These are phyloP conservation scores for Xanthoparmelia taractica DNA, from an alignment of 495 filamentous ascomycete genomes.

Conservation along the genomic window DNA sequence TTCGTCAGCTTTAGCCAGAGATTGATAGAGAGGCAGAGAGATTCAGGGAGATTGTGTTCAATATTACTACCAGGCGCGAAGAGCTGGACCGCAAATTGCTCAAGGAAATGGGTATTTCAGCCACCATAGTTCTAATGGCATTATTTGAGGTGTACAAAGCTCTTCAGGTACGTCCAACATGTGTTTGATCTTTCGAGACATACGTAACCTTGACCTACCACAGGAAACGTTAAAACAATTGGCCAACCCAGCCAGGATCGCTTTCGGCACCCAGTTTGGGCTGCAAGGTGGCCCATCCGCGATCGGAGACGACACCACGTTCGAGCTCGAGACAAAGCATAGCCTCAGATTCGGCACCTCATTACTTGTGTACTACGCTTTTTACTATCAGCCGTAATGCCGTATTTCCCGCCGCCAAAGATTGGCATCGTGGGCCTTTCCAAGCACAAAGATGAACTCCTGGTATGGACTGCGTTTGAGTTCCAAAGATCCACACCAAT, in stretches of 20 bases:
- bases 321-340: neutral
- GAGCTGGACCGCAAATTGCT: neutral
- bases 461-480: neutral
- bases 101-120: neutral
- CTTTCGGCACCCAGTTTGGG: neutral
- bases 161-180: neutral
- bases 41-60: neutral
- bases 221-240: neutral
- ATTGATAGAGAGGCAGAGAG: neutral
- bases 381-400: slow-evolving; percentile 7
- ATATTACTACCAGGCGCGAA: neutral
- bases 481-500: neutral
- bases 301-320: neutral
- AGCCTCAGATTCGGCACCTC: neutral
- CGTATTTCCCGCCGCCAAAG: neutral
- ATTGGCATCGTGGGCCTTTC: neutral
- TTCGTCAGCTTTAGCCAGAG: neutral
- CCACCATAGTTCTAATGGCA: slow-evolving; percentile 2
- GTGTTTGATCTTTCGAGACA: too few relatives aligned
- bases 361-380: slow-evolving; percentile 8
- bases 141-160: neutral
- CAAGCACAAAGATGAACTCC: neutral
- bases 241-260: neutral
- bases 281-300: neutral
- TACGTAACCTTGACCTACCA: neutral